These are phyloP conservation scores for Pelagophyceae sp. DNA, from an alignment of 352 stramenopile species.

Conservation along the genomic window DNA sequence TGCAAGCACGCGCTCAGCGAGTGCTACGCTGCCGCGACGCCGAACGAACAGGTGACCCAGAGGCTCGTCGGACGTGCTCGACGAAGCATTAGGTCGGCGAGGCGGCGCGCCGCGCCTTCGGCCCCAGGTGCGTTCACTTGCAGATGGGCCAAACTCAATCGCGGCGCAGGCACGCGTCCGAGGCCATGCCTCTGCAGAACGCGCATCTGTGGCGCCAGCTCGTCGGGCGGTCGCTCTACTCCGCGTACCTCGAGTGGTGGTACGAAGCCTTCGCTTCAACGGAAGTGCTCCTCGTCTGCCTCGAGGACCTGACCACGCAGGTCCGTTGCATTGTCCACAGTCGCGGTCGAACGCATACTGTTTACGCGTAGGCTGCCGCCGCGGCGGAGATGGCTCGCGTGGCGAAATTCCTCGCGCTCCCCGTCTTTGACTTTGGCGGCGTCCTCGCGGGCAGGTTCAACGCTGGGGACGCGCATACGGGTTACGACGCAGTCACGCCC, in stretches of 20 bases:
- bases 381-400: slow-evolving; percentile 21
- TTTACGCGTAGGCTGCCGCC: background rate
- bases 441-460: slow-evolving; percentile 47
- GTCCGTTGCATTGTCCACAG: too few relatives aligned
- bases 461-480: slow-evolving; percentile 36
- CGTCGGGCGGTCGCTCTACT: slow-evolving; percentile 48
- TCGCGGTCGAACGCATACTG: too few relatives aligned
- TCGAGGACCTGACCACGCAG: background rate
- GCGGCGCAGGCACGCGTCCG: too few relatives aligned
- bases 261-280: slow-evolving; percentile 38
- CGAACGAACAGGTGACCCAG: background rate
- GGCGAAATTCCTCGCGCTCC: slow-evolving; percentile 44
- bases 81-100: background rate
- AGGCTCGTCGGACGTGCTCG: background rate
- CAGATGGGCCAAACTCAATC: too few relatives aligned
- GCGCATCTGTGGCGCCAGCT: slow-evolving; percentile 47
- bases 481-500: slow-evolving; percentile 49
- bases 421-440: slow-evolving; percentile 42
- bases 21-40: background rate
- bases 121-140: background rate
- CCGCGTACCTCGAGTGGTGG: slow-evolving; percentile 55
- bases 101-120: background rate
- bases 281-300: background rate
- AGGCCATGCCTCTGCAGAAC: slow-evolving; percentile 37
- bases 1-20: background rate